Evolutionary conservation across 441 rosid species (phyloP), one percentile per base, ranked within the genome.

Genomic region (Gossypium laxum): DNA sequence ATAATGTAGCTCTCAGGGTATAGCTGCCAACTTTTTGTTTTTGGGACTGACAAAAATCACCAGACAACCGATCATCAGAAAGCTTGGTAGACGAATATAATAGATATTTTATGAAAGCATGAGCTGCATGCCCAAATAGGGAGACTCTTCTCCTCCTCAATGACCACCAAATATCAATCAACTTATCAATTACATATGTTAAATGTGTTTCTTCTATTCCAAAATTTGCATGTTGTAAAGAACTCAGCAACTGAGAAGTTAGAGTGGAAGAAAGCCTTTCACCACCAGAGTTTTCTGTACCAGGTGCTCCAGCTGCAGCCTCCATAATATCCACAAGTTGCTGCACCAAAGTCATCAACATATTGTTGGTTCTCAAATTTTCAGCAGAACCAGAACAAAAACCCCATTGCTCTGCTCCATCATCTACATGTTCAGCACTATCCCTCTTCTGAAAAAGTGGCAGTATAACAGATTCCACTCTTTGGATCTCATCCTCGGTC

Each of bases 91-190:
- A 88, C 52, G 99, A 85, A 84, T 85, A 83, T 64, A 79, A 85
- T 72, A 94, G 91, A 79, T 84, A 92, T 45, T 87, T 83, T 84
- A 85, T 81, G 78, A 92, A 94, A 81, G 93, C 97, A 83, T 73
- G 81, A 70, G 93, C 98, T 65, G 99, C 92, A 82, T 84, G 83
- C 74, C 98, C 94, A 82, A 90, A 94, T 61, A 92, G 91, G 69
- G 91, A 86, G 66, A 94, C 94, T 73, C 92, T 83, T 82, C 99
- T 85, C 82, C 80, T 86, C 81, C 99, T 89, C 81, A 94, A 77
- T 67, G 90, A 85, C 98, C 93, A 83, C 97, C 97, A 94, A 78
- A 92, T 67, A 69, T 83, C 88, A 77, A 88, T 80, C 75, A 94
- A 84, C 71, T 81, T 82, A 76, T 86, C 91, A 83, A 93, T 77